A percentile compares a stretch with the other conserved stretches of the same genome.
Evolutionary conservation across 768 basidiomycete species (phyloP).

Genomic region (Leucocoprinus sp.): DNA sequence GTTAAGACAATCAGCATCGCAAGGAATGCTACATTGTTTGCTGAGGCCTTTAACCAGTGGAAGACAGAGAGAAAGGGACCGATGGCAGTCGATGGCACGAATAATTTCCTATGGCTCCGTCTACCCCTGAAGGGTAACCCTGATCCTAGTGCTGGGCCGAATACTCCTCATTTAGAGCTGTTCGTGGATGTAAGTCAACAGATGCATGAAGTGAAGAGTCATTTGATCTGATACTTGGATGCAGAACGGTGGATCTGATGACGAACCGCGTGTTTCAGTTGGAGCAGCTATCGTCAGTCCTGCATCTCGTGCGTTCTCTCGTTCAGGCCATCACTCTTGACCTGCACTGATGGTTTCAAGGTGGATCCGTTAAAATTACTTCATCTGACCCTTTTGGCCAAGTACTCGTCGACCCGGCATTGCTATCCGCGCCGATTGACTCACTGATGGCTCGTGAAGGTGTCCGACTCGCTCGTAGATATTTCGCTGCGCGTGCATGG

Average conservation of each 20-base stretch:
- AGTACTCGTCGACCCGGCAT: constrained; percentile 11
- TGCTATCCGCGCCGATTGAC: constrained; percentile 14
- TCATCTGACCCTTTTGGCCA: constrained; percentile 12
- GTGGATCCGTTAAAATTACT: constrained; percentile 10
- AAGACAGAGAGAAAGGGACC: constrained; percentile 12
- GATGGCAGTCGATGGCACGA: constrained; percentile 5
- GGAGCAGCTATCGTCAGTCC: constrained; percentile 8
- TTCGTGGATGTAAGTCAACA: not conserved
- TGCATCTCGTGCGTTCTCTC: constrained; percentile 9
- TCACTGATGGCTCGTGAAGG: constrained; percentile 15
- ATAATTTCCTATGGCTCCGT: constrained; percentile 17
- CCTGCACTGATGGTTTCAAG: not conserved
- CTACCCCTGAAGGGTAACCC: constrained; percentile 11
- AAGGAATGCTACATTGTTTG: constrained; percentile 6
- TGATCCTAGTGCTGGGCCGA: constrained; percentile 18
- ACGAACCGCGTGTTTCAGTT: not conserved
- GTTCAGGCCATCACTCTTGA: not conserved
- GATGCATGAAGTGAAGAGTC: not conserved
- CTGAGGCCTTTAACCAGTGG: constrained; percentile 12
- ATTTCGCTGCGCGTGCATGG: constrained; percentile 10
- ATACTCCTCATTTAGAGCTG: constrained; percentile 18
- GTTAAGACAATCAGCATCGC: not conserved
- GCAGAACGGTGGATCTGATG: constrained; percentile 6
- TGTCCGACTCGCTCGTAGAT: not conserved
- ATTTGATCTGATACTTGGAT: not conserved